Conservation (phyloP, 2,329 filamentous ascomycete species). For the Colletotrichum karsti region DNA sequence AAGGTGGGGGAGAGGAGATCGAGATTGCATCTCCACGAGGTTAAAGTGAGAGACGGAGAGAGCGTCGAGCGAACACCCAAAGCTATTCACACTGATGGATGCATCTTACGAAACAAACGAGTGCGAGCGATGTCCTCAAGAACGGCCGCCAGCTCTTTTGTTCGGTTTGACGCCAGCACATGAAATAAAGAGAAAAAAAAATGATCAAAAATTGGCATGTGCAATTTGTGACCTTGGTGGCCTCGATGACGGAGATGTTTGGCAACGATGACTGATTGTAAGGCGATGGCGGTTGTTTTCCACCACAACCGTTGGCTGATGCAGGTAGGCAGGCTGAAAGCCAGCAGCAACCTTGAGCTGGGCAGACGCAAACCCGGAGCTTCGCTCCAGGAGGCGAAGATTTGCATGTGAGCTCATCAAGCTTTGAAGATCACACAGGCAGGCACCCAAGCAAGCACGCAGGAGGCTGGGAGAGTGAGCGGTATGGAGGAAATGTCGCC, state of each 20-base stretch:
- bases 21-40: constrained; percentile 67
- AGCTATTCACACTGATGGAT: constrained; percentile 39
- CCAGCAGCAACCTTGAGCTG: constrained; percentile 20
- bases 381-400: constrained; percentile 24
- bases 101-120: constrained; percentile 31
- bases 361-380: constrained; percentile 14
- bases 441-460: constrained; percentile 14
- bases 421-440: constrained; percentile 27
- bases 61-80: constrained; percentile 70
- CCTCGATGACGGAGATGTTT: constrained; percentile 1
- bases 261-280: background rate
- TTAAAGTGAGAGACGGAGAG: constrained; percentile 74
- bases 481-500: background rate
- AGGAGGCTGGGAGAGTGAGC: background rate
- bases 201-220: constrained; percentile 12
- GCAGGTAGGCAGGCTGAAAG: constrained; percentile 8
- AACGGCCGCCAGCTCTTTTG: constrained; percentile 25
- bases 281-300: constrained; percentile 7
- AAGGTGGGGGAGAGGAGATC: constrained; percentile 23
- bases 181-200: constrained; percentile 21
- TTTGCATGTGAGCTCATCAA: constrained; percentile 30
- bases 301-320: constrained; percentile 3
- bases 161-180: constrained; percentile 20
- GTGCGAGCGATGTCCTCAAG: constrained; percentile 19
- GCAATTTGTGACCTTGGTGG: constrained; percentile 15